Conservation (phyloP, 2,329 filamentous ascomycete genomes). For the Talaromyces atroroseus region DNA sequence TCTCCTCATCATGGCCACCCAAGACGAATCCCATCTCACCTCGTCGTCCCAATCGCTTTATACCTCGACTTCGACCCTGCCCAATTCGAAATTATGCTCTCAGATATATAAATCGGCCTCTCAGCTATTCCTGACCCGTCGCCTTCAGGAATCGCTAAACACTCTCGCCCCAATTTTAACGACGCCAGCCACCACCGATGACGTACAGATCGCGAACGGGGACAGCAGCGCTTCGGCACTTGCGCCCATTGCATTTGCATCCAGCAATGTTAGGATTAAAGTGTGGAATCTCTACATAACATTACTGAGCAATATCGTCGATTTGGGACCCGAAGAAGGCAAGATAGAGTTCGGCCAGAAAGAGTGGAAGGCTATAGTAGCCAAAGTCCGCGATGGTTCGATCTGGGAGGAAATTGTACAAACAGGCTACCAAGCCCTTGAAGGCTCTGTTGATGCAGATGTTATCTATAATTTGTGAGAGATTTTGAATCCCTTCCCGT, state of each 20-base stretch:
- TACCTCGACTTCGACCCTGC: slow-evolving; percentile 46
- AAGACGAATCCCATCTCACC: slow-evolving; percentile 25
- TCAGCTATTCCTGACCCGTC: slow-evolving; percentile 88
- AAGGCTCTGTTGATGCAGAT: slow-evolving; percentile 88
- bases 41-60: slow-evolving; percentile 60
- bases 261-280: slow-evolving; percentile 79
- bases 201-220: slow-evolving; percentile 38
- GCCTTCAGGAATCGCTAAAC: slow-evolving; percentile 80
- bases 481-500: not conserved
- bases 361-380: slow-evolving; percentile 75
- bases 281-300: slow-evolving; percentile 97
- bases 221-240: slow-evolving; percentile 43
- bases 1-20: slow-evolving; percentile 27
- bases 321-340: slow-evolving; percentile 83
- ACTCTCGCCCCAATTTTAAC: slow-evolving; percentile 78
- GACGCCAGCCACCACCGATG: slow-evolving; percentile 28
- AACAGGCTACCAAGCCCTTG: slow-evolving; percentile 79
- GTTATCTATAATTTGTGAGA: slow-evolving; percentile 61
- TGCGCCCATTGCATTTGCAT: slow-evolving; percentile 73
- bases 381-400: slow-evolving; percentile 78
- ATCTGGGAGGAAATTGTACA: slow-evolving; percentile 93
- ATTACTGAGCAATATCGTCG: slow-evolving; percentile 82
- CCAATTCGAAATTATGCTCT: slow-evolving; percentile 61
- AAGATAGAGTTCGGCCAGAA: slow-evolving; percentile 80
- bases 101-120: slow-evolving; percentile 92